Evolutionary conservation across 139 green algal genomes (phyloP).

Genomic region (Chlamydomonas sphaeroides): DNA sequence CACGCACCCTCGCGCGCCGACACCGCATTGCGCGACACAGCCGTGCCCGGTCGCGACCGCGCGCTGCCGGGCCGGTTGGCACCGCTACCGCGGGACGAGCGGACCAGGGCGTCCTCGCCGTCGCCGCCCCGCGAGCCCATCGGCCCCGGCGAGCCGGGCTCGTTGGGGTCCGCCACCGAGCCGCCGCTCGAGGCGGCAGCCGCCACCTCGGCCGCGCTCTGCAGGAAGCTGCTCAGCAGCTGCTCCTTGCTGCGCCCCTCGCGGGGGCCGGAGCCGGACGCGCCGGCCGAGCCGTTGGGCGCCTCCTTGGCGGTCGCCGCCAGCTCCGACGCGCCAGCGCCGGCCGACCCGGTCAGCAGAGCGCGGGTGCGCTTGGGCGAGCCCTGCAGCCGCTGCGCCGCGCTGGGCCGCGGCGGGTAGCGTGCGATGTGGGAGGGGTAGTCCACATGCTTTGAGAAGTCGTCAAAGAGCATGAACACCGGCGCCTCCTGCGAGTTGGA

Average conservation of each 20-base stretch:
- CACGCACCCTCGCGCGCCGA: too few relatives aligned
- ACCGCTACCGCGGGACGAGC: not conserved
- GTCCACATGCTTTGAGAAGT: not conserved
- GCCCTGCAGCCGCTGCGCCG: not conserved
- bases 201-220: slow-evolving; percentile 17
- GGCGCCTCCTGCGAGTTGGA: slow-evolving; percentile 11
- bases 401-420: slow-evolving; percentile 29
- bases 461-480: slow-evolving; percentile 31
- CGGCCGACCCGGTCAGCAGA: not conserved
- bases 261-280: too few relatives aligned
- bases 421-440: slow-evolving; percentile 44
- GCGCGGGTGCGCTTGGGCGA: not conserved
- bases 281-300: too few relatives aligned
- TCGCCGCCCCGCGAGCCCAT: not conserved
- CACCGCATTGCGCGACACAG: too few relatives aligned
- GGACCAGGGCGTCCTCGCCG: not conserved
- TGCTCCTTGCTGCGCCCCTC: not conserved
- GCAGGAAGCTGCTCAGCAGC: slow-evolving; percentile 9
- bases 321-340: not conserved
- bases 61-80: not conserved
- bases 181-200: slow-evolving; percentile 7
- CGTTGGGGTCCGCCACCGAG: slow-evolving; percentile 33
- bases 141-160: not conserved
- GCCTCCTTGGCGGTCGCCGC: too few relatives aligned
- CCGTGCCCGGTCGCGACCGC: too few relatives aligned